Conservation (phyloP, 1,139 yeast genomes). For the Zygosaccharomyces pseudobailii region DNA sequence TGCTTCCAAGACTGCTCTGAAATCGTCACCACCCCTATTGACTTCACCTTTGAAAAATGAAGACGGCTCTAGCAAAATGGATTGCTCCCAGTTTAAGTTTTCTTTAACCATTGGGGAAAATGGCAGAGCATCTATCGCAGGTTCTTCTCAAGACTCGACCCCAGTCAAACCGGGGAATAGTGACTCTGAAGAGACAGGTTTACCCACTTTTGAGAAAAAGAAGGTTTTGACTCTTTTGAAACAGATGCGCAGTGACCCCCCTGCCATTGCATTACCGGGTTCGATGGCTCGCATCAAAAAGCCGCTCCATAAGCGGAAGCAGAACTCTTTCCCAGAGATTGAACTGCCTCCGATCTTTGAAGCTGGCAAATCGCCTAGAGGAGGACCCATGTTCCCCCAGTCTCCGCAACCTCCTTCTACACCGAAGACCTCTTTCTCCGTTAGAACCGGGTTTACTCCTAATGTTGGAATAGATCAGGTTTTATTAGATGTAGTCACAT, state of each 20-base stretch:
- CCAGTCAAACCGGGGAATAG: not conserved
- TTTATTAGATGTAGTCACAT: constrained; percentile 18
- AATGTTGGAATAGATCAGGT: constrained; percentile 27
- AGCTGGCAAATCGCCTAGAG: not conserved
- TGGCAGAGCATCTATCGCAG: constrained; percentile 24
- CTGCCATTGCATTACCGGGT: not conserved
- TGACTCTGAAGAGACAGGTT: not conserved
- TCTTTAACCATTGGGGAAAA: constrained; percentile 23
- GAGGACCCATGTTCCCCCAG: constrained; percentile 5
- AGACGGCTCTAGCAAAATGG: not conserved
- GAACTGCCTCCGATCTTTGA: constrained; percentile 6
- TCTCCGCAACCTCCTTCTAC: constrained; percentile 22
- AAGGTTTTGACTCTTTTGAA: constrained; percentile 24
- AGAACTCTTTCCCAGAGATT: not conserved
- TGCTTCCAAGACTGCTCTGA: constrained; percentile 16
- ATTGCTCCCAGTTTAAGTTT: constrained; percentile 14
- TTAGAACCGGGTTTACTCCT: constrained; percentile 33
- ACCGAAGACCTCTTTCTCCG: constrained; percentile 25
- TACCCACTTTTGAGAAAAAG: constrained; percentile 16
- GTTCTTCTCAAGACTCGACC: constrained; percentile 4
- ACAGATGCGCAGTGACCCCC: constrained; percentile 23
- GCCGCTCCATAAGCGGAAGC: not conserved
- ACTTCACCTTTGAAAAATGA: constrained; percentile 9
- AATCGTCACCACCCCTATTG: constrained; percentile 21
- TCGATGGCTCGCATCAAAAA: not conserved